Conservation (phyloP, 305 asterid species). For the Fraxinus platypoda region DNA sequence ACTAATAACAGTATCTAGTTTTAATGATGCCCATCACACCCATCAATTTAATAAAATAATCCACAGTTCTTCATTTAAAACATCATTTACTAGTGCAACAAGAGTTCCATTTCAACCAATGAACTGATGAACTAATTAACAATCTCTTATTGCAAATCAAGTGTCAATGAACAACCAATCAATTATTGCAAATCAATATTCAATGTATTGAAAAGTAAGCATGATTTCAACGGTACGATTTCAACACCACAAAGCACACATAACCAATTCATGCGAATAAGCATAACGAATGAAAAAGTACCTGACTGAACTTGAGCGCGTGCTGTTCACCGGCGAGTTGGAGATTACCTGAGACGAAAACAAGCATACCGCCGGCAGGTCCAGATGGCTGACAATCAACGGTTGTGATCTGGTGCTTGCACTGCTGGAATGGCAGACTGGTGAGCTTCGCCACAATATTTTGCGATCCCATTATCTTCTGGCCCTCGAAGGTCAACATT, state of each 20-base stretch:
- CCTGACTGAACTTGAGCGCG: conserved; percentile 62
- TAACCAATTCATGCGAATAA: neutral
- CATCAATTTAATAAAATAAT: neutral
- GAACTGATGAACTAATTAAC: neutral
- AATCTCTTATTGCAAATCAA: neutral
- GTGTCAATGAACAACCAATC: neutral
- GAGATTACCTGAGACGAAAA: conserved; percentile 56
- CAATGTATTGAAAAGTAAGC: neutral
- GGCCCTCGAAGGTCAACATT: conserved; percentile 66
- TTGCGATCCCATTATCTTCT: conserved; percentile 52
- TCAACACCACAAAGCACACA: neutral
- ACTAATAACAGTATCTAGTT: neutral
- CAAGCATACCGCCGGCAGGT: conserved; percentile 53
- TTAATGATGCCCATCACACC: neutral
- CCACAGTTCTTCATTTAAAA: neutral
- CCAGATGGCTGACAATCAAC: conserved; percentile 63
- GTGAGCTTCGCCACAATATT: conserved; percentile 53
- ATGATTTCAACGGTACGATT: neutral
- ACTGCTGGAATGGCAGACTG: conserved; percentile 65
- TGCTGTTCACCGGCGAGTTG: conserved; percentile 59
- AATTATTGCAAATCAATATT: neutral
- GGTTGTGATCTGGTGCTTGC: conserved; percentile 55
- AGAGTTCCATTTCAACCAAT: neutral
- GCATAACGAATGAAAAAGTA: neutral
- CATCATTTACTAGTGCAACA: neutral